Evolutionary conservation across 495 filamentous ascomycete species (phyloP), one percentile per base, ranked within the genome.

Genomic region (Podospora pseudocomata): DNA sequence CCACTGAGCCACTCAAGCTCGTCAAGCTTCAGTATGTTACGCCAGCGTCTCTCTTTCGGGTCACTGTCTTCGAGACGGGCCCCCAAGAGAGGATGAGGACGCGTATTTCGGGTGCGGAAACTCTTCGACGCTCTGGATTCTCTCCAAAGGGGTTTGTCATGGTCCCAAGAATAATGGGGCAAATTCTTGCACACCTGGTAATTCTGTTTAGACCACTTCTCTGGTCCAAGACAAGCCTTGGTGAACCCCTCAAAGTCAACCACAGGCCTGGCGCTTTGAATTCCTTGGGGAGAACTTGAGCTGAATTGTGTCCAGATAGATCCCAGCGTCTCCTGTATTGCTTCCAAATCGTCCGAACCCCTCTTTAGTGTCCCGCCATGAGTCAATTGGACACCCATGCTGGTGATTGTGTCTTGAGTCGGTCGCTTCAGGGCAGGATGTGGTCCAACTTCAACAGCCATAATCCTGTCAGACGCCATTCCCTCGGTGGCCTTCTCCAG

Each of bases 381-480:
- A 28, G 63, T 59, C 4, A 65, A 18, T 32, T 28, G 59, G 28
- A 66, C 65, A 65, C 65, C 63, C 34, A 39, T 67, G 16, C 65
- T 67, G 13, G 44, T 65, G 3, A 65, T 19, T 55, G 73, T 65
- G 32, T 87, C 79, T 20, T 78, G 75, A 16, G 85, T 67, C 0
- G 86, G 84, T 0, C 82, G 80, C 44, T 80, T 75, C 0, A 91
- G 73, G 0, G 87, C 84, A 7, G 78, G 69, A 69, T 90, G 88
- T 23, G 89, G 85, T 0, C 89, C 88, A 44, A 89, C 73, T 64
- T 90, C 87, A 19, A 90, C 18, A 26, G 64, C 72, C 1, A 79
- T 16, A 56, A 74, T 65, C 1, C 87, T 64, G 53, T 62, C 65
- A 2, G 30, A 75, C 13, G 69, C 56, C 27, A 49, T 67, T 26